Base-by-base conservation (phyloP, 768 basidiomycete genomes). In the Royoungia palumana region DNA sequence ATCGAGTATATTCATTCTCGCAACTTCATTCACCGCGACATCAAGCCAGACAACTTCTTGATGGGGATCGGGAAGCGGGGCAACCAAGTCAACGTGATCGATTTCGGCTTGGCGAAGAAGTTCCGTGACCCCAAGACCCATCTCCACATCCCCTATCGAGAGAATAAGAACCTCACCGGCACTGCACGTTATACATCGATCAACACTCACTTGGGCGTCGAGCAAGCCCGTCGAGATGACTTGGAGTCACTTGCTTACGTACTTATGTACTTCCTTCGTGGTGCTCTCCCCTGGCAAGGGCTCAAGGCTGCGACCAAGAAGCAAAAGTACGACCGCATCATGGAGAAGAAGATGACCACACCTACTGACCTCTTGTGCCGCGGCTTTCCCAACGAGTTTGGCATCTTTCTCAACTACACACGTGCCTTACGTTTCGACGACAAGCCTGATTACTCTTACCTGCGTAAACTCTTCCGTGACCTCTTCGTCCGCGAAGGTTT, bases 291-390 rank as follows among this genome's bases (percentile, higher is more conserved):
- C 27, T 99, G 95, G 95, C 96, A 99, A 71, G 96, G 96, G 51
- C 83, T 99, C 67, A 99, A 99, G 77, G 96, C 96, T 51, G 95
- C 95, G 35, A 99, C 96, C 51, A 99, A 99, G 91, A 99, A 99
- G 83, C 96, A 99, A 80, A 99, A 99, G 77, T 98, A 98, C 71
- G 96, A 98, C 72, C 87, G 96, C 52, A 99, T 99, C 76, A 99
- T 99, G 96, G 96, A 99, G 75, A 99, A 99, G 83, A 99, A 99
- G 83, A 98, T 99, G 94, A 97, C 96, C 32, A 96, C 94, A 0
- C 91, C 94, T 13, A 94, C 91, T 43, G 94, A 98, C 68, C 78
- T 95, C 50, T 83, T 99, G 24, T 98, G 95, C 77, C 94, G 95
- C 58, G 94, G 92, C n/a, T 98, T 96, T 82, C 95, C 96, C 53